Conservation (phyloP, 1,284 basidiomycete genomes). For the Cryptococcus depauperatus region DNA sequence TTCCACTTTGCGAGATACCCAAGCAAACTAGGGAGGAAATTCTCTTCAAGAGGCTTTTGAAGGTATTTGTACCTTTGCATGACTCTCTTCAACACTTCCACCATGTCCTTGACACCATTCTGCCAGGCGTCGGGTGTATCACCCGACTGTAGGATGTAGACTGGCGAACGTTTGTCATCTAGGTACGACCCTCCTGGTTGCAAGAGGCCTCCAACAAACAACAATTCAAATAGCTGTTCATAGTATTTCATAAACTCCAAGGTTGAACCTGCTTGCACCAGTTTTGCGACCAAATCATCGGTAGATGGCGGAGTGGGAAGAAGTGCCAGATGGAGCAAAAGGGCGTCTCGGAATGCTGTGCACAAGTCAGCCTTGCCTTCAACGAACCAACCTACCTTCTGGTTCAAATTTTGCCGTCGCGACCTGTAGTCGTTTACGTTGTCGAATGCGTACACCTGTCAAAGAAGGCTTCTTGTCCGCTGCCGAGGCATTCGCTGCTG, state of each 20-base stretch:
- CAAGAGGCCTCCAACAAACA: slow-evolving; percentile 86
- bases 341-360: slow-evolving; percentile 85
- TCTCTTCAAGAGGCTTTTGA: slow-evolving; percentile 86
- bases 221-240: slow-evolving; percentile 88
- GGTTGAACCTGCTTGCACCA: slow-evolving; percentile 81
- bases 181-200: slow-evolving; percentile 89
- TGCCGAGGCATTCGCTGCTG: slow-evolving; percentile 36
- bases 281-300: slow-evolving; percentile 52
- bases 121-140: slow-evolving; percentile 20
- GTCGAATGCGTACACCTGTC: slow-evolving; percentile 48
- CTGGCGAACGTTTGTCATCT: slow-evolving; percentile 61
- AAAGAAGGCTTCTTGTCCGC: slow-evolving; percentile 45
- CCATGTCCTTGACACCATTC: slow-evolving; percentile 68
- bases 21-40: slow-evolving; percentile 69
- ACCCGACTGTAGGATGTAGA: slow-evolving; percentile 34
- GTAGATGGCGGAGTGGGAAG: slow-evolving; percentile 68
- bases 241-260: slow-evolving; percentile 94
- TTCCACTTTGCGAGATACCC: slow-evolving; percentile 83
- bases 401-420: slow-evolving; percentile 52
- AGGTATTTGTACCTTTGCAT: slow-evolving; percentile 99
- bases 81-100: slow-evolving; percentile 89
- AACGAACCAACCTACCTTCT: slow-evolving; percentile 41
- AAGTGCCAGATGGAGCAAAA: slow-evolving; percentile 86
- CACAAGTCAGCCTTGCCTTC: background rate
- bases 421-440: slow-evolving; percentile 47